These are phyloP conservation scores for Metroxylon sagu DNA, from an alignment of 176 grass and related monocot genomes.

Conservation along the genomic window DNA sequence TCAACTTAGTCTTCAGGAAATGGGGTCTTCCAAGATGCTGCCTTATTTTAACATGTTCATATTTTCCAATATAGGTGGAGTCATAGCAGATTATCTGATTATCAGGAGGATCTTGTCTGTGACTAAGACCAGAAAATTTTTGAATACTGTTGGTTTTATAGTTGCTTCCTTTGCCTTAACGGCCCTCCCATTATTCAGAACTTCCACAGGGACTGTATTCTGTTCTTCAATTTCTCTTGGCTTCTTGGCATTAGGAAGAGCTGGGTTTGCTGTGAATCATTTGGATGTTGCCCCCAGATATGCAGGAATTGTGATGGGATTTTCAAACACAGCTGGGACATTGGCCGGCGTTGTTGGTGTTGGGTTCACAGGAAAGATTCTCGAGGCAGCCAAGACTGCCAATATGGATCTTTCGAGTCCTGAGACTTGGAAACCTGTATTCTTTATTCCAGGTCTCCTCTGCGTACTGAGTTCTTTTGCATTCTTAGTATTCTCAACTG, in stretches of 20 bases:
- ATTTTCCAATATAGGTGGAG: constrained; percentile 73
- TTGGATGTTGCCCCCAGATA: constrained; percentile 80
- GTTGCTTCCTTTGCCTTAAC: constrained; percentile 61
- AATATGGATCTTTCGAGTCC: constrained; percentile 51
- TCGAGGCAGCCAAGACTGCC: constrained; percentile 49
- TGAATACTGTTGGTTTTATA: constrained; percentile 66
- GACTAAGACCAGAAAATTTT: constrained; percentile 66
- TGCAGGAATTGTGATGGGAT: constrained; percentile 77
- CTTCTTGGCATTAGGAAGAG: constrained; percentile 56
- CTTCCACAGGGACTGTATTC: constrained; percentile 38
- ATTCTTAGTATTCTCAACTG: constrained; percentile 64
- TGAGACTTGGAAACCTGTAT: constrained; percentile 61
- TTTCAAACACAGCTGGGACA: constrained; percentile 69
- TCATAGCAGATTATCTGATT: constrained; percentile 71
- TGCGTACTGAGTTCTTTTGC: constrained; percentile 70
- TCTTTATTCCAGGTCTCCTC: constrained; percentile 66
- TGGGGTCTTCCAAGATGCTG: constrained; percentile 82
- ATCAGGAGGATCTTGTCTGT: constrained; percentile 64
- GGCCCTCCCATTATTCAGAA: constrained; percentile 55
- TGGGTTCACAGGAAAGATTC: constrained; percentile 53
- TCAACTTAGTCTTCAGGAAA: constrained; percentile 70
- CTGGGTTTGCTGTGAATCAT: constrained; percentile 81
- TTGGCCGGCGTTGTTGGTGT: constrained; percentile 66
- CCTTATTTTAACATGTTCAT: constrained; percentile 86
- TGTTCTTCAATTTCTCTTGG: constrained; percentile 64